A percentile compares a stretch with the other conserved stretches of the same genome.
Conservation (phyloP, 2,329 filamentous ascomycete species). For the Beauveria pseudobassiana region DNA sequence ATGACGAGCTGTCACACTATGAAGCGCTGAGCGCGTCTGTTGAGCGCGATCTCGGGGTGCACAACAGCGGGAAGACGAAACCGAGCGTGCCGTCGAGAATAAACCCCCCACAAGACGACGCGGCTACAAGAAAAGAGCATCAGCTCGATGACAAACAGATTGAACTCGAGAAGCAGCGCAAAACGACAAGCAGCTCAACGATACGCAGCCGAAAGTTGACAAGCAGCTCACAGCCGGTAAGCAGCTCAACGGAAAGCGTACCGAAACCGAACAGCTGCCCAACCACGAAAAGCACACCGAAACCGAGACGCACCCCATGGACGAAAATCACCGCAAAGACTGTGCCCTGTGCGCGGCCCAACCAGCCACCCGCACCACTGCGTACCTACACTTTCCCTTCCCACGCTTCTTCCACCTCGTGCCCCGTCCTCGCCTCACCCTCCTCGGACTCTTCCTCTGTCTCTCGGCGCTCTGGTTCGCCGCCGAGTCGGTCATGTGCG, state of each 20-base stretch:
- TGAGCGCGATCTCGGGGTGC: slow-evolving; percentile 1
- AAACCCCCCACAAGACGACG: neutral
- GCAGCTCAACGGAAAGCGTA: too few species aligned
- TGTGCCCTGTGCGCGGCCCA: slow-evolving; percentile 8
- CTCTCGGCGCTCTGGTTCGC: slow-evolving; percentile 44
- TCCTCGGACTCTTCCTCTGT: slow-evolving; percentile 38
- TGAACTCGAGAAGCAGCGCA: neutral
- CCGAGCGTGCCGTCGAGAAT: neutral
- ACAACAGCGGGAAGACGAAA: neutral
- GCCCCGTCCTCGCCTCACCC: slow-evolving; percentile 39
- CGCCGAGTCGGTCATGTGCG: slow-evolving; percentile 47
- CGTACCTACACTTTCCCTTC: slow-evolving; percentile 35
- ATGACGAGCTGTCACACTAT: slow-evolving; percentile 9
- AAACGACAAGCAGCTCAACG: neutral
- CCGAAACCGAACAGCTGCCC: neutral
- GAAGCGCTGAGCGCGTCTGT: slow-evolving; percentile 7
- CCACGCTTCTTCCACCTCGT: slow-evolving; percentile 39
- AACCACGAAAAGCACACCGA: neutral
- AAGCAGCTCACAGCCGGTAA: neutral
- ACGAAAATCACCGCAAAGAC: neutral
- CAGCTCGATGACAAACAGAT: neutral
- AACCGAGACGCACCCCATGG: neutral
- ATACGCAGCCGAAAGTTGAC: neutral
- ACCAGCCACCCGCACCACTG: slow-evolving; percentile 15
- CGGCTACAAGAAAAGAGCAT: too few species aligned